Conservation (phyloP, 371 early-diverging fungal species). For the Funneliformis caledonium region DNA sequence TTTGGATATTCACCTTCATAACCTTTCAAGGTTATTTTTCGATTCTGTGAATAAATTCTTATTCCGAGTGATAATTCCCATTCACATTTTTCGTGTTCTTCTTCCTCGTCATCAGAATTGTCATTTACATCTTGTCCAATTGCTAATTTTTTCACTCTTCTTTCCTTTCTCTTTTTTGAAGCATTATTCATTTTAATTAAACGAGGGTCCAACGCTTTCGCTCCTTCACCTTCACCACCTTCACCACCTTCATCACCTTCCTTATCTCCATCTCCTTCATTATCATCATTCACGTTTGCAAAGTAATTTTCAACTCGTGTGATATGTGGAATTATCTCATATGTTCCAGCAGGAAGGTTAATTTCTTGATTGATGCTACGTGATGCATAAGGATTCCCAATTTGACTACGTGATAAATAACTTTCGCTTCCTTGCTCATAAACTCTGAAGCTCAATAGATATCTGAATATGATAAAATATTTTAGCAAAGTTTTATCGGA, state of each 20-base stretch:
- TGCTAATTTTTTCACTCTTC: slow-evolving; percentile 32
- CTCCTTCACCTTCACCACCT: no score
- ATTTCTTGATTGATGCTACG: slow-evolving; percentile 48
- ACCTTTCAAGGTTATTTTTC: not conserved
- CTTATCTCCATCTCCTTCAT: slow-evolving; percentile 26
- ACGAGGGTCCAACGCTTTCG: not conserved
- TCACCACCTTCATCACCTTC: no score
- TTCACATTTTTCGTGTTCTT: slow-evolving; percentile 39
- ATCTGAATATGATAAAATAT: slow-evolving; percentile 6
- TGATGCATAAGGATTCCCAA: slow-evolving; percentile 37
- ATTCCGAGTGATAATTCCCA: slow-evolving; percentile 2
- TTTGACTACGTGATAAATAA: slow-evolving; percentile 42
- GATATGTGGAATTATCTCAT: slow-evolving; percentile 45
- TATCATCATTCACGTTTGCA: no score
- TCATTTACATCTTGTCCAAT: not conserved
- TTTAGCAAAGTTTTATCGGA: not conserved
- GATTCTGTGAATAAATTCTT: slow-evolving; percentile 1
- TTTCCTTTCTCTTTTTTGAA: slow-evolving; percentile 24
- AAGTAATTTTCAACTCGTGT: not conserved
- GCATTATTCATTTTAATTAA: slow-evolving; percentile 21
- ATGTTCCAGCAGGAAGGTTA: slow-evolving; percentile 42
- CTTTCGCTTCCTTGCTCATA: slow-evolving; percentile 37
- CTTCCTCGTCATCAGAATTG: not conserved
- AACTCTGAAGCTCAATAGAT: slow-evolving; percentile 45
- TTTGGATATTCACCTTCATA: slow-evolving; percentile 2